Conservation (phyloP, 2,329 filamentous ascomycete genomes). For the Fusarium setosum region DNA sequence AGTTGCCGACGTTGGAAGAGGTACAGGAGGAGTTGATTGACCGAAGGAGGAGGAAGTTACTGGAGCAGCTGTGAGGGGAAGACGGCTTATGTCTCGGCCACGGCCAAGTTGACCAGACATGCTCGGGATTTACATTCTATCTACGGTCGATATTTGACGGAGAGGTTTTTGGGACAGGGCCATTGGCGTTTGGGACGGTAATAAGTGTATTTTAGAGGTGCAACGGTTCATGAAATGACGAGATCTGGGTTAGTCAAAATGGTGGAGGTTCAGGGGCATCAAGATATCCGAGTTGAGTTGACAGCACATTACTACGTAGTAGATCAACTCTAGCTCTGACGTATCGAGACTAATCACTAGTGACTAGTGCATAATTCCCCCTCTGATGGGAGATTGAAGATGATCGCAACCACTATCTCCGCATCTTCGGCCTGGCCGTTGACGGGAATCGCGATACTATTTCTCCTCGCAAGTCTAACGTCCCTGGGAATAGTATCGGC, state of each 20-base stretch:
- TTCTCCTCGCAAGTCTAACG: neutral
- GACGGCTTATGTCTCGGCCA: neutral
- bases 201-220: constrained; percentile 27
- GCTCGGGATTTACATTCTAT: neutral
- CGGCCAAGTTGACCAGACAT: neutral
- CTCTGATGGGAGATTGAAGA: neutral
- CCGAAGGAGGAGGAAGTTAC: constrained; percentile 80
- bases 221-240: constrained; percentile 8
- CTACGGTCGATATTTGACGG: neutral
- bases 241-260: constrained; percentile 11
- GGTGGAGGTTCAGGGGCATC: neutral
- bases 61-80: constrained; percentile 76
- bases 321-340: neutral
- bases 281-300: constrained; percentile 2
- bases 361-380: neutral
- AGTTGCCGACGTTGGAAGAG: constrained; percentile 86
- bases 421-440: no score
- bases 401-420: no score
- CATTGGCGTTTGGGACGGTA: constrained; percentile 28
- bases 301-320: no score
- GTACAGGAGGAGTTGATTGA: constrained; percentile 96
- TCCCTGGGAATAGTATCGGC: constrained; percentile 30
- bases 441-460: neutral
- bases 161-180: constrained; percentile 6
- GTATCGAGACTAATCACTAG: neutral